Conservation (phyloP, 2,329 filamentous ascomycete species). For the Trichoderma gracile region DNA sequence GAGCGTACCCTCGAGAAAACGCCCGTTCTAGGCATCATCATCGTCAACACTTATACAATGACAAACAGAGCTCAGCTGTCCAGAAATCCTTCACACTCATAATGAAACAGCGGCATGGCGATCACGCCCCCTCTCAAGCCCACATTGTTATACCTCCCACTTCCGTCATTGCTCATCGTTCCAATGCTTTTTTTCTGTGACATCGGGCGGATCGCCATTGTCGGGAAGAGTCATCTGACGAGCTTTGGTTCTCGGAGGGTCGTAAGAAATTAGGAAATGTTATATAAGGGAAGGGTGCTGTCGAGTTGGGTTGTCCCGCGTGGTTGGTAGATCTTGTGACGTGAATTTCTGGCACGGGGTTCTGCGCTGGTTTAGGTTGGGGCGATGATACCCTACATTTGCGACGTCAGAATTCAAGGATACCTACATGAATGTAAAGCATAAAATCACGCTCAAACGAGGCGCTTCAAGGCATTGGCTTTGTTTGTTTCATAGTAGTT, state of each 20-base stretch:
- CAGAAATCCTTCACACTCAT: background rate
- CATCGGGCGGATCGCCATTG: too few species aligned
- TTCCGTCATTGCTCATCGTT: background rate
- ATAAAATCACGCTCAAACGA: too few species aligned
- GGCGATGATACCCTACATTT: background rate
- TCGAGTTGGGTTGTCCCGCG: background rate
- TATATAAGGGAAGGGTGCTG: background rate
- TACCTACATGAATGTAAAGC: too few species aligned
- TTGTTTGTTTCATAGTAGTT: too few species aligned
- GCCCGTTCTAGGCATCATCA: background rate
- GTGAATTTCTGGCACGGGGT: conserved; percentile 3
- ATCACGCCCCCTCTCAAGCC: background rate
- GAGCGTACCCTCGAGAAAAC: too few species aligned
- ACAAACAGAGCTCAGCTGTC: conserved; percentile 9
- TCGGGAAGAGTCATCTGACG: too few species aligned
- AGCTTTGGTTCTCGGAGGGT: too few species aligned
- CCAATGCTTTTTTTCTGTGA: too few species aligned
- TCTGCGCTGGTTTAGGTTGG: background rate
- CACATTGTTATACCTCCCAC: background rate
- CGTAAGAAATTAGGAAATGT: background rate
- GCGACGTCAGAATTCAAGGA: too few species aligned
- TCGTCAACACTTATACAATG: too few species aligned
- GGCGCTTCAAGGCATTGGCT: too few species aligned
- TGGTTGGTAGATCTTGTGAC: conserved; percentile 19
- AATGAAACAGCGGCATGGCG: background rate